These are phyloP conservation scores for Umbelopsis isabellina DNA, from an alignment of 192 early-diverging fungal genomes.

Conservation along the genomic window DNA sequence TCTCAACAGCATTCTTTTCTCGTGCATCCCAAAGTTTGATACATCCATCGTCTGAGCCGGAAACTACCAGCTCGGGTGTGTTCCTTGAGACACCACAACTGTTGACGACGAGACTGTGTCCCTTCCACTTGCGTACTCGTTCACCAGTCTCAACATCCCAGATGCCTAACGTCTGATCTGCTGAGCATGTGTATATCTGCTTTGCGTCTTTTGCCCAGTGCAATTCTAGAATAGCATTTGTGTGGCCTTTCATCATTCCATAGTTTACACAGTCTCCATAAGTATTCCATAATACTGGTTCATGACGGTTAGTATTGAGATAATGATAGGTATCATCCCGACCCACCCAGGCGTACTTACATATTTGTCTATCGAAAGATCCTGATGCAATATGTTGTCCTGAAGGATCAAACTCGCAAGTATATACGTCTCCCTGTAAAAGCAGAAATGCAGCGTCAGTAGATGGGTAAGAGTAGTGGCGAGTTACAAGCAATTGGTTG, in stretches of 20 bases:
- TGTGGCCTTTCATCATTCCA: slow-evolving; percentile 85
- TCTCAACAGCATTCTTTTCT: slow-evolving; percentile 60
- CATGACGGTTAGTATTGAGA: neutral
- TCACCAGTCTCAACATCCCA: slow-evolving; percentile 88
- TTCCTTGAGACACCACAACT: slow-evolving; percentile 68
- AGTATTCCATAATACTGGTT: slow-evolving; percentile 89
- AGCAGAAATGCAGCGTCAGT: neutral
- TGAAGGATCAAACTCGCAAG: slow-evolving; percentile 82
- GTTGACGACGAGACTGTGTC: slow-evolving; percentile 86
- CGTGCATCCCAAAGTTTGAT: slow-evolving; percentile 79
- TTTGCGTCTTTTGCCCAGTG: slow-evolving; percentile 87
- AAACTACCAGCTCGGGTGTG: slow-evolving; percentile 79
- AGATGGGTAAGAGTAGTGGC: neutral
- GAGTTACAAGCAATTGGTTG: neutral
- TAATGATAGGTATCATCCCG: neutral
- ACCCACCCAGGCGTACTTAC: slow-evolving; percentile 51
- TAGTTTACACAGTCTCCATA: slow-evolving; percentile 92
- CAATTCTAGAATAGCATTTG: slow-evolving; percentile 81
- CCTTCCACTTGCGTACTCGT: slow-evolving; percentile 77
- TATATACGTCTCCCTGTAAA: slow-evolving; percentile 73
- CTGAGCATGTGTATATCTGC: slow-evolving; percentile 82
- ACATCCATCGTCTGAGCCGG: slow-evolving; percentile 84
- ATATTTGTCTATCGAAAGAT: slow-evolving; percentile 80
- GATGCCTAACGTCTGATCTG: slow-evolving; percentile 78
- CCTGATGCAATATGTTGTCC: slow-evolving; percentile 86